Conservation (phyloP, 1,139 yeast species). For the Pichia sp. region DNA sequence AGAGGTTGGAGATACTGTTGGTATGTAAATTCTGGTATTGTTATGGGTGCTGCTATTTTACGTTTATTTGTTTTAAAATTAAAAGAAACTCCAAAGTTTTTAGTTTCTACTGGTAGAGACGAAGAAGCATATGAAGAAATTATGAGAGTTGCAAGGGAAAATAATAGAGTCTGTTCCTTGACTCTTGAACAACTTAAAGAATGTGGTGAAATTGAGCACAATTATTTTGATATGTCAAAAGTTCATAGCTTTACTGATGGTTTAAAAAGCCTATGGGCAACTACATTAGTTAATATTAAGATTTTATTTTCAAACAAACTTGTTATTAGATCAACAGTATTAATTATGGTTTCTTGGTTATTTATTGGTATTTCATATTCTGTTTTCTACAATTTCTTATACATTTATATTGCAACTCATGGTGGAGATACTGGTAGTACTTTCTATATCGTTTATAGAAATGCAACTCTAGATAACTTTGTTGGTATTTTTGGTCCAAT, state of each 20-base stretch:
- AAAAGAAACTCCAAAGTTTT: slow-evolving; percentile 53
- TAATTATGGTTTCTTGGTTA: slow-evolving; percentile 43
- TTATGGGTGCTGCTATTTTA: slow-evolving; percentile 40
- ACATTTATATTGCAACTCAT: slow-evolving; percentile 39
- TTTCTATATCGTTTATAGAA: slow-evolving; percentile 41
- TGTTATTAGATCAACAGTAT: slow-evolving; percentile 36
- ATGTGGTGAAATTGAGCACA: slow-evolving; percentile 36
- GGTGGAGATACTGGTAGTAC: slow-evolving; percentile 40
- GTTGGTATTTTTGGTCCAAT: slow-evolving; percentile 53
- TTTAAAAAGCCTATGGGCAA: slow-evolving; percentile 21
- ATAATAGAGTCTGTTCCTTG: slow-evolving; percentile 37
- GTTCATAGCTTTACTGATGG: slow-evolving; percentile 13
- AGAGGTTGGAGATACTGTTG: slow-evolving; percentile 59
- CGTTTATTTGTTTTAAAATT: slow-evolving; percentile 43
- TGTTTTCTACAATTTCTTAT: slow-evolving; percentile 45
- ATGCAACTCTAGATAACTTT: slow-evolving; percentile 45
- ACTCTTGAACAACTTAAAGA: slow-evolving; percentile 40
- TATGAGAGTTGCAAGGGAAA: slow-evolving; percentile 36
- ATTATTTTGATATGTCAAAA: slow-evolving; percentile 12
- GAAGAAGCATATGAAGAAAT: slow-evolving; percentile 40
- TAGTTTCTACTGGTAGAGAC: slow-evolving; percentile 47
- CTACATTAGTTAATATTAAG: slow-evolving; percentile 28
- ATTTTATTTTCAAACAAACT: slow-evolving; percentile 36
- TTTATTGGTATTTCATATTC: slow-evolving; percentile 49
- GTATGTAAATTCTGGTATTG: slow-evolving; percentile 49